Evolutionary conservation across 768 basidiomycete species (phyloP), one percentile per base, ranked within the genome.

Genomic region (Tephrocybe rancida): DNA sequence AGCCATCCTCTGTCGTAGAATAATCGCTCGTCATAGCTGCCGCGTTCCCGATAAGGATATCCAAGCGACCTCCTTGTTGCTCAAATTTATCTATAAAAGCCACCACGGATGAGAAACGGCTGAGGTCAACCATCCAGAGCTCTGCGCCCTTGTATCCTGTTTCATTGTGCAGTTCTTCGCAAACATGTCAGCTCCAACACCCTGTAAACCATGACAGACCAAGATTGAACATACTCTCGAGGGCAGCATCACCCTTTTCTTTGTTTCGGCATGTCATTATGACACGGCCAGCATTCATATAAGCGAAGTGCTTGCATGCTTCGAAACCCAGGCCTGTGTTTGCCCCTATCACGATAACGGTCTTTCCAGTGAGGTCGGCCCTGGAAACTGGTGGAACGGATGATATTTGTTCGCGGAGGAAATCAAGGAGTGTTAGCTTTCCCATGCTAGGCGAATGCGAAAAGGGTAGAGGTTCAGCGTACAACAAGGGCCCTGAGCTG

Each of bases 321-420:
- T 81, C 78, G 35, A 78, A 71, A 1, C 81, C 81, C 3, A 82
- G 50, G 2, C 81, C 84, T 21, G 70, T 69, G 57, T 85, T 85
- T 2, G 82, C 79, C 6, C 73, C 75, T 24, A 73, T 70, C 21
- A 85, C 73, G 19, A 84, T 48, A n/a, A 83, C 69, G 5, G 77
- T 79, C 59, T 78, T 80, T 6, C 75, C 76, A 9, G 63, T 60
- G 19, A 83, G 65, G 53, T 79, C 73, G 0, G 60, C 67, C 2
- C 61, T 57, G 18, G 67, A 65, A 2, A 76, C 68, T 3, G 69
- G 66, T 7, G 70, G 68, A 10, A 68, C 50, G 1, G 45, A 55
- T 13, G 32, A 56, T 9, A 53, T 48, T 44, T 73, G 71, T 5
- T 60, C 62, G 35, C 35, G 41, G 24, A 65, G 10, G 44, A 68